These are phyloP conservation scores for Aristolochia fimbriata DNA, from an alignment of 164 flowering plant species.

Conservation along the genomic window DNA sequence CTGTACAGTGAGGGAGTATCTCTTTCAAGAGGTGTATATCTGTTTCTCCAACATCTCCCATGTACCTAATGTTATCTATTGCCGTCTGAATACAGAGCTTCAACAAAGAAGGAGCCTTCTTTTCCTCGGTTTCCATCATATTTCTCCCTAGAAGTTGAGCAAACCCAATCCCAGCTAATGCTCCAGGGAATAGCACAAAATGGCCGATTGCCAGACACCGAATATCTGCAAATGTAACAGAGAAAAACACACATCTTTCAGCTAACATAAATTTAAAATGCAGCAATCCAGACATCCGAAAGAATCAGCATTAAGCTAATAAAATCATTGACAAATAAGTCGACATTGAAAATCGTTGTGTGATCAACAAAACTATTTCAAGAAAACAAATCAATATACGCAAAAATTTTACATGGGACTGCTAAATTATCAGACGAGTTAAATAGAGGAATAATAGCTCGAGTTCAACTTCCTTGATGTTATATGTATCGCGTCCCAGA, in stretches of 20 bases:
- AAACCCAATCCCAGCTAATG: background rate
- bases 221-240: too few species aligned
- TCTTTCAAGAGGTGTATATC: slow-evolving; percentile 58
- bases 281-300: too few species aligned
- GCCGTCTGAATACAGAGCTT: slow-evolving; percentile 60
- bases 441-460: background rate
- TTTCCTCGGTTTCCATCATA: background rate
- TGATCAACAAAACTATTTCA: background rate
- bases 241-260: too few species aligned
- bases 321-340: too few species aligned
- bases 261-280: too few species aligned
- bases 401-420: background rate
- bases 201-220: too few species aligned
- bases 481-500: background rate
- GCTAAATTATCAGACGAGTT: background rate
- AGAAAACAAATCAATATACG: background rate
- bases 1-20: slow-evolving; percentile 73
- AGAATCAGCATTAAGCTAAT: too few species aligned
- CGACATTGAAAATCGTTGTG: too few species aligned
- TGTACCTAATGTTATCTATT: slow-evolving; percentile 62
- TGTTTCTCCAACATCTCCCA: slow-evolving; percentile 86
- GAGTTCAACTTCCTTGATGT: background rate
- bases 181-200: background rate
- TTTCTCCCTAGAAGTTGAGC: background rate
- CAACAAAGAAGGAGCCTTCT: slow-evolving; percentile 48